A percentile compares a stretch with the other conserved stretches of the same genome.
phyloP scores from a whole-genome alignment of 345 rosid genomes.

The Boechera stricta region DNA sequence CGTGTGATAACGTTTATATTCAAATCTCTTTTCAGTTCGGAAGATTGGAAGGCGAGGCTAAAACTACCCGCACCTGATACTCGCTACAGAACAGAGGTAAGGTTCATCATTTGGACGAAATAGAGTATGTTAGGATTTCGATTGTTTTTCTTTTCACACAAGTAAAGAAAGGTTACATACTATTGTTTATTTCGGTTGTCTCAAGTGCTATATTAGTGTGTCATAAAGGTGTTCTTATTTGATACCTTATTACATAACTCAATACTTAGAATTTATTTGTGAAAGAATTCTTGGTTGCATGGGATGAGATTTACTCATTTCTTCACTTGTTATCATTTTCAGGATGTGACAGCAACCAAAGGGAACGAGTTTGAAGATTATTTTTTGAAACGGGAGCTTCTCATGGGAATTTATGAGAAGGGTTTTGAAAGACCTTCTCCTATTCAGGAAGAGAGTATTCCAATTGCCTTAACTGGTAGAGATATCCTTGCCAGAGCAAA shows the following conservation, averaged over 20 bases:
- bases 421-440: slow-evolving; percentile 98
- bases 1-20: neutral
- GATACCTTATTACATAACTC: neutral
- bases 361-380: slow-evolving; percentile 96
- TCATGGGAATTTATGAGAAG: slow-evolving; percentile 94
- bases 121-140: neutral
- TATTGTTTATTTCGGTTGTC: neutral
- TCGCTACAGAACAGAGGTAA: slow-evolving; percentile 83
- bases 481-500: slow-evolving; percentile 97
- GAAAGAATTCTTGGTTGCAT: neutral
- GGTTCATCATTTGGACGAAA: neutral
- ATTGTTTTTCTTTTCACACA: neutral
- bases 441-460: slow-evolving; percentile 97
- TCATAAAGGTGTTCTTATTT: neutral
- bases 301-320: neutral
- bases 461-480: slow-evolving; percentile 92
- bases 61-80: slow-evolving; percentile 79
- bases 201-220: neutral
- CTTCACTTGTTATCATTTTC: slow-evolving; percentile 14
- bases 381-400: slow-evolving; percentile 84
- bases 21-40: slow-evolving; percentile 52
- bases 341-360: slow-evolving; percentile 96
- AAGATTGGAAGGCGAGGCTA: slow-evolving; percentile 90
- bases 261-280: neutral
- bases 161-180: neutral